Evolutionary conservation across 2,329 filamentous ascomycete genomes (phyloP), one percentile per base, ranked within the genome.

Genomic region (Phialemonium atrogriseum): DNA sequence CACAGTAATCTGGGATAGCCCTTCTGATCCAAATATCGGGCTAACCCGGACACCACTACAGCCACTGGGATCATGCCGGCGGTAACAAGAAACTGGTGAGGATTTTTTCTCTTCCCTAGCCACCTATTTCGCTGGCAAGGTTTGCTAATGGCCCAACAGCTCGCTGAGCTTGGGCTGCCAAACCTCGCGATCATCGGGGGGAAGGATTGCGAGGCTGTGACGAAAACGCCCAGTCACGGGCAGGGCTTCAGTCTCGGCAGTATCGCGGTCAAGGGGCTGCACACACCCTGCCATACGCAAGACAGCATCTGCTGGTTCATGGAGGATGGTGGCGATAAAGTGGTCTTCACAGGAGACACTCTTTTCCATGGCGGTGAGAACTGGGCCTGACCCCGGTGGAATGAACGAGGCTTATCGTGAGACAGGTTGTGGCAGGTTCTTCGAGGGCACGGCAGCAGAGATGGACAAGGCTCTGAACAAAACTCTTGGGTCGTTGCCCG

Each of bases 261-360:
- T 44, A 91, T 98, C 55, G 70, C 73, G 10, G 81, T 95, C 35
- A 89, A 75, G 52, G 83, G 84, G 15, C 66, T 96, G n/a, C 84
- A 96, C 60, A 98, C 91, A 10, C 91, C 91, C 2, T 98, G 91
- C 58, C 91, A 98, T 56, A 98, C 91, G 2, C 88, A 95, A 62
- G 91, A 98, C 62, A 95, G 88, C 57, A 94, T 98, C 54, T 98
- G 91, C 68, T 98, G 80, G 65, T 85, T 79, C 46, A 78, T 91
- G 66, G 76, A 94, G 58, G 89, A 98, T 50, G 79, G 77, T 13
- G 65, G 75, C 28, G 62, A 72, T 35, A 79, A 74, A 47, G 88
- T 73, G 7, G 86, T 98, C 4, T 98, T 98, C 52, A 96, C 91
- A 0, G 91, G 91, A 8, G 91, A 98, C 54, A 98, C 91, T 1